Base-by-base conservation (phyloP, 2,329 filamentous ascomycete genomes). In the Verticillium klebahnii region DNA sequence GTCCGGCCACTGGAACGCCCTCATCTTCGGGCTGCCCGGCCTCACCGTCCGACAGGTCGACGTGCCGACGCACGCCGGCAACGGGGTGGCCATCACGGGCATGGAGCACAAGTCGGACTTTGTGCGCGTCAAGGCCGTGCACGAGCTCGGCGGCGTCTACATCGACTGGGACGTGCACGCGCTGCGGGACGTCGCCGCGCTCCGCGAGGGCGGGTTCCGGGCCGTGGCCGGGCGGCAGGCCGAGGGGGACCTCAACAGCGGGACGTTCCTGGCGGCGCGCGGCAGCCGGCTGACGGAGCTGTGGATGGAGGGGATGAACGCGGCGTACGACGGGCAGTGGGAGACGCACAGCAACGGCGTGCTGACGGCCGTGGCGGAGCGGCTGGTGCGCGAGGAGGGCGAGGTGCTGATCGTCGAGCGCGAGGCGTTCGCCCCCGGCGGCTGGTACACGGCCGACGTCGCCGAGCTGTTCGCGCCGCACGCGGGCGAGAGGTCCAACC, bases 91-190 rank as follows among this genome's bases (percentile, higher is more conserved):
- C 17, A 65, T 68, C n/a, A 36, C 17, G 1, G 54, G 57, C 1
- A 59, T 66, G 54, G 66, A 68, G 59, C 67, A 69, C 60, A 64
- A 61, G 60, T 66, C 63, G n/a, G 68, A 69, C 57, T 69, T 69
- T 58, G 63, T 69, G 12, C 63, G 67, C 9, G 68, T 67, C 50
- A 61, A 64, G 25, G 68, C 65, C 2, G 60, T 69, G 2, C 60
- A 65, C 11, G 61, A 69, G 4, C 54, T 65, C 23, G 68, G 68
- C 23, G 69, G 69, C 55, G 57, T 68, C 11, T 69, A 67, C 60
- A 56, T 69, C 37, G 69, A 63, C 54, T 61, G 68, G 40, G 69
- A 70, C 56, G 68, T 66, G 4, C 31, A 55, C 23, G 29, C 58
- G 17, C 58, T 60, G 39, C 58, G 58, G 12, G 45, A 60, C 45